Evolutionary conservation across 176 grass and related monocot genomes (phyloP), one percentile per base, ranked within the genome.

Genomic region (Otatea glauca): DNA sequence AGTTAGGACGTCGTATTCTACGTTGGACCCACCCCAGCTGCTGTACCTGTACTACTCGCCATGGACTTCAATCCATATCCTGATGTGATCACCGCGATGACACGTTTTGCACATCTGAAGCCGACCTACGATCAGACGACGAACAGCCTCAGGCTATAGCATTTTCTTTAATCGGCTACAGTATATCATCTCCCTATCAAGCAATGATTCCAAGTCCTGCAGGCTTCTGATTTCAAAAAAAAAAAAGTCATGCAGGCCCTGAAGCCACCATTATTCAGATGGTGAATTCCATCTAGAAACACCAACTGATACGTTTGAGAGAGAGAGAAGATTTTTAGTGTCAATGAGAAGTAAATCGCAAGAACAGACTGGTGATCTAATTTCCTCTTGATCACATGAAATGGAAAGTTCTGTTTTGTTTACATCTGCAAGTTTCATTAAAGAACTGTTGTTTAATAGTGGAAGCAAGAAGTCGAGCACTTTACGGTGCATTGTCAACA

Each of bases 1-100:
- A 41, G 79, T 86, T 90, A 83, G 84, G 68, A 86, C 74, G 88
- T 90, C 84, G 80, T 87, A 74, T 83, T 87, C 89, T 83, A 75
- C 61, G 14, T 44, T 24, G 68, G 84, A 24, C n/a, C 80, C 79
- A 24, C 32, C 80, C 79, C 62, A 41, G 35, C 9, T 13, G 65
- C 68, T 79, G 80, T 48, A 76, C 39, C 41, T 74, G 73, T 78
- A 72, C 65, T 37, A 24, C 2, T 55, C 53, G 23, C 70, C 62
- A 34, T 75, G 77, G 62, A 81, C 83, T 25, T 23, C 20, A 51
- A 23, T 86, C 79, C 74, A 39, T 77, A 56, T 60, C 79, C 62
- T 86, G 74, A 79, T 14, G 79, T 79, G 88, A 51, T 68, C 74
- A 0, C 37, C 29, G 42, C 1, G 84, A 77, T 38, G 68, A 90